phyloP scores from a whole-genome alignment of 768 basidiomycete genomes.

The Clitopilus hobsonii region DNA sequence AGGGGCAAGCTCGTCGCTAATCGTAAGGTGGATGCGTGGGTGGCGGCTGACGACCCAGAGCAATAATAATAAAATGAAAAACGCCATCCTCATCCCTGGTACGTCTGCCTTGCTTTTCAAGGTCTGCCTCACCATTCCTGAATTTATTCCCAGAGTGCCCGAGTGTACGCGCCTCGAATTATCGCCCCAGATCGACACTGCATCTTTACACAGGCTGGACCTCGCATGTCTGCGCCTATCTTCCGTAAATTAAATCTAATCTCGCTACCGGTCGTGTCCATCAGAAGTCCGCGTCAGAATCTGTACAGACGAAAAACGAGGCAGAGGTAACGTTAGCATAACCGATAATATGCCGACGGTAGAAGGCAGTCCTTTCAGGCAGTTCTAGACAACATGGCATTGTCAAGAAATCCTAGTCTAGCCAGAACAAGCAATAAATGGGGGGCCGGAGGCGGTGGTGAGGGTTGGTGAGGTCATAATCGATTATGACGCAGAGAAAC shows the following conservation, averaged over 20 bases:
- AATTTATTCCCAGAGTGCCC: not conserved
- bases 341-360: not conserved
- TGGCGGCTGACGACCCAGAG: constrained; percentile 10
- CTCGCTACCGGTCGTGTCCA: not conserved
- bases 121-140: not conserved
- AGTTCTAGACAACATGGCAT: not conserved
- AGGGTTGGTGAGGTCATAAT: too few species aligned
- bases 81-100: not conserved
- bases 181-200: not conserved
- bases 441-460: too few species aligned
- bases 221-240: not conserved
- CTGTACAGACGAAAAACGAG: not conserved
- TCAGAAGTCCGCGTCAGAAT: not conserved
- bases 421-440: not conserved
- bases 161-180: not conserved
- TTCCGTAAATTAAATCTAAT: not conserved
- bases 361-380: not conserved
- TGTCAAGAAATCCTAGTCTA: not conserved
- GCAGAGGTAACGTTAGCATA: not conserved
- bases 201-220: too few species aligned
- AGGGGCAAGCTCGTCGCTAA: constrained; percentile 38
- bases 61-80: not conserved
- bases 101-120: not conserved
- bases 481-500: too few species aligned
- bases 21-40: constrained; percentile 29